Conservation (phyloP, 768 basidiomycete genomes). For the Auriscalpium orientale region DNA sequence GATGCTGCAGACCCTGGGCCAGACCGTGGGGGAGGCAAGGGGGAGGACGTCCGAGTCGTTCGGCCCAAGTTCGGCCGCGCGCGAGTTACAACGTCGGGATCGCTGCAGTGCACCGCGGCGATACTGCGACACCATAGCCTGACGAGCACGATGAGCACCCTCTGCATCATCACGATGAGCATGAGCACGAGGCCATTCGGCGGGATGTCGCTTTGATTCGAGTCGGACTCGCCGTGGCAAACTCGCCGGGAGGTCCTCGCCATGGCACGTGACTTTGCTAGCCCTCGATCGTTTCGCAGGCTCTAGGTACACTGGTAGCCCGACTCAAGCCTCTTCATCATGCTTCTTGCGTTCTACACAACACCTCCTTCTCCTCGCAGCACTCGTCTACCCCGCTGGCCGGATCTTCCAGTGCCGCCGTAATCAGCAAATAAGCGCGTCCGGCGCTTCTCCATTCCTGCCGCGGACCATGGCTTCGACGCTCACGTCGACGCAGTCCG, state of each 20-base stretch:
- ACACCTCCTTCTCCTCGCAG: too few relatives aligned
- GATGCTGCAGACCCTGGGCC: not conserved
- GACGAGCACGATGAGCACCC: not conserved
- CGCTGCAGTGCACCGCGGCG: not conserved
- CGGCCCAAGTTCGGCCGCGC: not conserved
- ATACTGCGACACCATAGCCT: not conserved
- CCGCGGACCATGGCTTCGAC: conserved; percentile 48
- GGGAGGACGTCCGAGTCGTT: not conserved
- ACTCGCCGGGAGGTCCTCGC: too few relatives aligned
- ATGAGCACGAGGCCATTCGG: not conserved
- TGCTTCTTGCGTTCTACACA: too few relatives aligned
- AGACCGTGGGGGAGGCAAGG: not conserved
- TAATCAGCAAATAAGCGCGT: too few relatives aligned
- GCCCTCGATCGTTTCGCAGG: too few relatives aligned
- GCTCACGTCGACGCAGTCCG: conserved; percentile 47
- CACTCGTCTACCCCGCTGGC: too few relatives aligned
- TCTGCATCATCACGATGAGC: not conserved
- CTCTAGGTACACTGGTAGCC: too few relatives aligned
- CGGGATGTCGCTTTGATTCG: not conserved
- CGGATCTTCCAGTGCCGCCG: too few relatives aligned
- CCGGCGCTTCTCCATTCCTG: too few relatives aligned
- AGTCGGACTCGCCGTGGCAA: too few relatives aligned
- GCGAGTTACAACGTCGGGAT: not conserved
- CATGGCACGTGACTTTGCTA: too few relatives aligned
- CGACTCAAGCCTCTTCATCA: too few relatives aligned